A percentile compares a stretch with the other conserved stretches of the same genome.
These are phyloP conservation scores for Capsicum rhomboideum DNA, from an alignment of 257 asterid species.

Conservation along the genomic window DNA sequence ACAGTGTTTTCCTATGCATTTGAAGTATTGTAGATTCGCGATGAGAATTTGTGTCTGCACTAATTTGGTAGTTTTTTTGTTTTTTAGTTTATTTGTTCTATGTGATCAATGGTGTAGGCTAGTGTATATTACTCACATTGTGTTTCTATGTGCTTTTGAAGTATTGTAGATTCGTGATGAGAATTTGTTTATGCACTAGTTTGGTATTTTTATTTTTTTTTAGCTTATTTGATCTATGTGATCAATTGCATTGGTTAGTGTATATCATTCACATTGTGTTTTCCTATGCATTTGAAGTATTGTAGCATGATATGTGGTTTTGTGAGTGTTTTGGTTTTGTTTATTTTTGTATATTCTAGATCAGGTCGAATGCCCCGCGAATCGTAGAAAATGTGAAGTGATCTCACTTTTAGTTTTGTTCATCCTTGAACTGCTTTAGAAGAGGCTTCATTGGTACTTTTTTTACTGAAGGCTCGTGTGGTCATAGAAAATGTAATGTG, in stretches of 20 bases:
- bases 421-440: neutral
- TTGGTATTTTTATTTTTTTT: neutral
- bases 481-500: neutral
- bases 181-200: neutral
- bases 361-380: neutral
- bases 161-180: neutral
- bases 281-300: neutral
- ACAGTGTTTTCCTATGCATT: neutral
- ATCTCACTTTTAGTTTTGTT: neutral
- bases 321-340: neutral
- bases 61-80: too few relatives aligned
- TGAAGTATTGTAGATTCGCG: too few relatives aligned
- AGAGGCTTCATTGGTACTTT: neutral
- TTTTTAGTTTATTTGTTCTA: neutral
- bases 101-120: neutral
- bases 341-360: neutral
- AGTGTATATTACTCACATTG: neutral
- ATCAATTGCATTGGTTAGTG: neutral
- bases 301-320: neutral
- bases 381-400: neutral
- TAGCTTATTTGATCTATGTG: neutral
- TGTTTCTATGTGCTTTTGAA: neutral
- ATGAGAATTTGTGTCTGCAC: too few relatives aligned
- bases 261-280: neutral
- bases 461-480: neutral